Evolutionary conservation across 2,329 filamentous ascomycete genomes (phyloP), one percentile per base, ranked within the genome.

Genomic region (Colletotrichum sp.): DNA sequence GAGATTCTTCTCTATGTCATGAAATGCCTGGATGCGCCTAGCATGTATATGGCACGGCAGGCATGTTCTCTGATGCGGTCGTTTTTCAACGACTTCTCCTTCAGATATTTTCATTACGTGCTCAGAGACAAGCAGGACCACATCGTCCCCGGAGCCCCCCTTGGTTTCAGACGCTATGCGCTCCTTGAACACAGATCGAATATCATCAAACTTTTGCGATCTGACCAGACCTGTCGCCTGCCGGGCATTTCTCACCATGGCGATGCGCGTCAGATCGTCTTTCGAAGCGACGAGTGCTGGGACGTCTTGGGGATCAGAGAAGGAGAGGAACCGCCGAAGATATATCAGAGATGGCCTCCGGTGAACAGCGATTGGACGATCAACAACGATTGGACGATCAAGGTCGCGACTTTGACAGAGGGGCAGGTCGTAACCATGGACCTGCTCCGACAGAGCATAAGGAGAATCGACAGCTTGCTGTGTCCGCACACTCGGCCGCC

Each of bases 121-220:
- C 59, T 32, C 59, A 32, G 15, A 21, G 59, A 62, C 10, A n/a
- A 8, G 59, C 8, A 62, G 2, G 44, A 12, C 10, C 18, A 30
- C 28, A 15, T 21, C n/a, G 12, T 21, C 1, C 13, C 26, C 4
- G 16, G 59, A 15, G 18, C 26, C 44, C 44, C n/a, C 6, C 44
- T 8, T 21, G 44, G n/a, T 52, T 52, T 52, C n/a, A 0, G 0
- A 3, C 44, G 3, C 3, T 4, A 0, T 52, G 44, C 0, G 44
- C 44, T 52, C 44, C 0, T 8, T 21, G 44, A 2, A 0, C 44
- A 52, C 10, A 13, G 4, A 9, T 52, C 44, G 44, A 4, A 52
- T 52, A 52, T 52, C 44, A 9, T 52, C 5, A 13, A 52, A 52
- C 44, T 10, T 52, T 12, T 52, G 10, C 44, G 0, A 52, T 21